Conservation (phyloP, 208 protist genomes). For the Lotmaria passim region DNA sequence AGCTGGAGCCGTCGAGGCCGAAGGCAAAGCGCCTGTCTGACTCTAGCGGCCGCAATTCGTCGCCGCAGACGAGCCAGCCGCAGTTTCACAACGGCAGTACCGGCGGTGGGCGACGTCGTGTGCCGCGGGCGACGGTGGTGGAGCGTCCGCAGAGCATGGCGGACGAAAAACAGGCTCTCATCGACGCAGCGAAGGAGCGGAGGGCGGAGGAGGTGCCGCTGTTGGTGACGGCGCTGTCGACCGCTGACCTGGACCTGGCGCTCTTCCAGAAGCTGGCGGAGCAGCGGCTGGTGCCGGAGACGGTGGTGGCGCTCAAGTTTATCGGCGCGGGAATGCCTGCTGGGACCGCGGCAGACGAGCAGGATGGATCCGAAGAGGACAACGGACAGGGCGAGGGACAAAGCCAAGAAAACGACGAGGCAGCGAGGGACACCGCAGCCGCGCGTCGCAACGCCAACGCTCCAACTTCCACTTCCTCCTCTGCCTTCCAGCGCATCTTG, state of each 20-base stretch:
- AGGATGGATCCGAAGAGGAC: constrained; percentile 2
- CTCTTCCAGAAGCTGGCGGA: constrained; percentile 23
- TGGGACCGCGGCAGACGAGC: constrained; percentile 19
- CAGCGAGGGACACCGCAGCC: not conserved
- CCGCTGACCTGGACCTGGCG: constrained; percentile 2
- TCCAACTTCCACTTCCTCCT: not conserved
- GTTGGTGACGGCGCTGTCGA: constrained; percentile 48
- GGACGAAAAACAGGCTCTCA: constrained; percentile 39
- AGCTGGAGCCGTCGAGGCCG: constrained; percentile 41
- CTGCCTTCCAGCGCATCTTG: constrained; percentile 24
- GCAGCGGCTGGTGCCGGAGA: constrained; percentile 28
- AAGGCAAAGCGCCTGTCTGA: constrained; percentile 30
- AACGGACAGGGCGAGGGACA: not conserved
- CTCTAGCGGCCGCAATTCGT: not conserved
- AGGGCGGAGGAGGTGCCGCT: constrained; percentile 43
- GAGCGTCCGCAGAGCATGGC: constrained; percentile 29
- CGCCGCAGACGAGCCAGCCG: constrained; percentile 21
- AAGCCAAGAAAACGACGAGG: constrained; percentile 8
- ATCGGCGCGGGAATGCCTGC: not conserved
- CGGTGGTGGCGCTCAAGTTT: constrained; percentile 26
- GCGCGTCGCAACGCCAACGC: not conserved
- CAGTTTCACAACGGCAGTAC: constrained; percentile 8
- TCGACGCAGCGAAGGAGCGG: constrained; percentile 42
- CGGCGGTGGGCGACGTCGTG: constrained; percentile 6
- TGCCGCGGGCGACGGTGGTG: constrained; percentile 21